Evolutionary conservation across 1,284 basidiomycete species (phyloP), one percentile per base, ranked within the genome.

Genomic region (Puccinia novopanici): DNA sequence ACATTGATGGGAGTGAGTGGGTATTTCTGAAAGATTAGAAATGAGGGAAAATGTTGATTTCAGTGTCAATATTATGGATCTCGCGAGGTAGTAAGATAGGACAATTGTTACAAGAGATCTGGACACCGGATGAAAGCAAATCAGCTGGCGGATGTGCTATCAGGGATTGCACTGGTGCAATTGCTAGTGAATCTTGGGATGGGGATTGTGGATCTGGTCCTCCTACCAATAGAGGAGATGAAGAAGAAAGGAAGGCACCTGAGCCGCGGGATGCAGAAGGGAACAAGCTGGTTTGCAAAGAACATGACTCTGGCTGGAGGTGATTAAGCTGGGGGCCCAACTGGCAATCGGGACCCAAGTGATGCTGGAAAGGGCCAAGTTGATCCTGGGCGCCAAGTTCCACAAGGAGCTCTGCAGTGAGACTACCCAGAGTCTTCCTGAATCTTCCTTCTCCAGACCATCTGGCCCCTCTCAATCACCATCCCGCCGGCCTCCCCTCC

Each of bases 81-180:
- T 92, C 92, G 24, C 94, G 95, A 27, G 95, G 93, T 92, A 88
- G 61, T 13, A 75, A 52, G 59, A 75, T 75, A 90, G 94, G 94
- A 82, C 92, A 95, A 83, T 89, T 93, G 72, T 88, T 99, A 42
- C 96, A 99, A 84, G 96, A 98, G 84, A 89, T 98, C 48, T 99
- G 97, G 97, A 98, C 96, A 0, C 97, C 96, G 1, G 97, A 99
- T 86, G 78, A 98, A 98, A 86, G 94, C 96, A 1, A 98, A 97
- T 37, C 97, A 99, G 85, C 89, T 99, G 6, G 93, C 94, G 5
- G 96, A 99, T 83, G 93, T 99, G 67, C 92, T 99, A 65, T 95
- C 95, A n/a, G 96, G 96, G 2, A 93, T 99, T 0, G 90, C 95
- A 2, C 96, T 97, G 0, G 94, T 99, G 82, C 91, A 95, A 34